Evolutionary conservation across 192 early-diverging fungal species (phyloP), one percentile per base, ranked within the genome.

Genomic region (Backusella westeae): DNA sequence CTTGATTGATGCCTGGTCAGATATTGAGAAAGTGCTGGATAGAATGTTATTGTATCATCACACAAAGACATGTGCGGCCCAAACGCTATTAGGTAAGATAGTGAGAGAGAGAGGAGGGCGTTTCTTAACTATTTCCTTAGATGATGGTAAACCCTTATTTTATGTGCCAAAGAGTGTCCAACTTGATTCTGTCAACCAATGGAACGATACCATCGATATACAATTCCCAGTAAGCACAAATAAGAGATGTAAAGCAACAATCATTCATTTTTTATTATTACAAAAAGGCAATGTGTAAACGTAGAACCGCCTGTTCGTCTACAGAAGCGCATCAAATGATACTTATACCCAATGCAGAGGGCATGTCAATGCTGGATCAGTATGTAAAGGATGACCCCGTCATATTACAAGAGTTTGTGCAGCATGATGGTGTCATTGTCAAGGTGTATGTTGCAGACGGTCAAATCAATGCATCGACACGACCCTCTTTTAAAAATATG

Each of bases 351-450:
- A 69, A 74, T 15, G 42, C 35, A 39, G 7, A 42, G 0, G 53
- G 34, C 10, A 67, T 80, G 41, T 8, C 3, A 6, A 26, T 41
- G 6, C 34, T 69, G 15, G 3, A 72, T 63, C 39, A 72, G 34
- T 77, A 73, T 39, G 29, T 53, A 6, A n/a, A 29, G 6, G 59
- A 71, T 32, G 77, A 78, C 15, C 81, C 73, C 14, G 74, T 82
- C 1, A 82, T 82, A 19, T 49, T 82, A 6, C 81, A 82, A 68
- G 74, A 77, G 35, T 82, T 82, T 29, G 75, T 82, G n/a, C 73
- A 75, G 21, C 81, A 82, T 73, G 81, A 78, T 67, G 81, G 81
- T 9, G 66, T 78, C 17, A 75, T 82, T 39, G 67, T 78, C 9
- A 82, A 82, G 23, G 74, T 82, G 2, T 82, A 82, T 59, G 81